These are phyloP conservation scores for Leccinum subgranulosum DNA, from an alignment of 768 basidiomycete species.

Conservation along the genomic window DNA sequence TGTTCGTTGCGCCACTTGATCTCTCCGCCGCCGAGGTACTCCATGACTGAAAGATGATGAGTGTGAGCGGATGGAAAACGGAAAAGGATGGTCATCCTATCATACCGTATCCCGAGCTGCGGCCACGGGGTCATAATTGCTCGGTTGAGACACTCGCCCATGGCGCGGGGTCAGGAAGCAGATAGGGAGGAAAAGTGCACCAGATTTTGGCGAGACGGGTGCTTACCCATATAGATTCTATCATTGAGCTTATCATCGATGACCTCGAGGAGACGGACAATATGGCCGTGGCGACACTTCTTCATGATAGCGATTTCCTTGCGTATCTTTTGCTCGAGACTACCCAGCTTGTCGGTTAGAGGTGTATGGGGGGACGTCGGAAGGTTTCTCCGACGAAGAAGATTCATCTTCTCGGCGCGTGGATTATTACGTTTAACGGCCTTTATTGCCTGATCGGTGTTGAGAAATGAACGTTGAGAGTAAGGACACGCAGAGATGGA, in stretches of 20 bases:
- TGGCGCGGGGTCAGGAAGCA: constrained; percentile 24
- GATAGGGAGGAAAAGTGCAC: constrained; percentile 17
- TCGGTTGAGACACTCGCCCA: constrained; percentile 29
- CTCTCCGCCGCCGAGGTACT: constrained; percentile 94
- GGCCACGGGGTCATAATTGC: constrained; percentile 33
- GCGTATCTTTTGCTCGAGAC: constrained; percentile 78
- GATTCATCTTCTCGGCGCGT: constrained; percentile 60
- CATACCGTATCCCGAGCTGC: constrained; percentile 30
- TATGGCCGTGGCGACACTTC: constrained; percentile 86
- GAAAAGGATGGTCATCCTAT: constrained; percentile 20
- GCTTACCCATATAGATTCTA: constrained; percentile 92
- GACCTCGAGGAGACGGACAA: constrained; percentile 88
- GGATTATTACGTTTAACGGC: constrained; percentile 70
- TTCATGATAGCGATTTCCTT: constrained; percentile 99
- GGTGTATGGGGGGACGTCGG: constrained; percentile 45
- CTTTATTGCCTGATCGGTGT: constrained; percentile 65
- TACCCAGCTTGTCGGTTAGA: constrained; percentile 65
- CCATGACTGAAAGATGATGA: constrained; percentile 68
- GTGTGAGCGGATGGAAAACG: constrained; percentile 19
- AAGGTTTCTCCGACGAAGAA: constrained; percentile 47
- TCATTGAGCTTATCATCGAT: constrained; percentile 88
- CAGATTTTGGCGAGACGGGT: constrained; percentile 8
- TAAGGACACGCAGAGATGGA: constrained; percentile 4
- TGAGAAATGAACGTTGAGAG: constrained; percentile 9
- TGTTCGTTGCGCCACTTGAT: constrained; percentile 78